These are phyloP conservation scores for Fistulinella prunicolor DNA, from an alignment of 768 basidiomycete genomes.

Conservation along the genomic window DNA sequence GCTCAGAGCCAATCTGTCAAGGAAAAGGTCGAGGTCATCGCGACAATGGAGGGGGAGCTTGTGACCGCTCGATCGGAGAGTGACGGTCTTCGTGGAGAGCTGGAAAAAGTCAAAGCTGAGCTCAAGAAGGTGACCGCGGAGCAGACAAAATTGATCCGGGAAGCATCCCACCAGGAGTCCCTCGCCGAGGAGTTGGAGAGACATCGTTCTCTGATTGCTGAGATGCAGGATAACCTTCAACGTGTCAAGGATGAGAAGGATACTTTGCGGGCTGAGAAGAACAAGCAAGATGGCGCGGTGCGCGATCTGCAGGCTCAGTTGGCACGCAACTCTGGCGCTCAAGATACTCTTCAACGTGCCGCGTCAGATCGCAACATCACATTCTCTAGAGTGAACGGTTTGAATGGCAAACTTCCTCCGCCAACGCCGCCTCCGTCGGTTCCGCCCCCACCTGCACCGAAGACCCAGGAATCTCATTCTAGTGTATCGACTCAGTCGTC, in stretches of 20 bases:
- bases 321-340: conserved; percentile 46
- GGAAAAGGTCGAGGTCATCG: conserved; percentile 49
- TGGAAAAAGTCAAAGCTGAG: conserved; percentile 53
- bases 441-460: conserved; percentile 79
- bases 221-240: conserved; percentile 75
- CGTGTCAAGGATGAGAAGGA: conserved; percentile 83
- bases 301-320: conserved; percentile 78
- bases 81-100: conserved; percentile 39
- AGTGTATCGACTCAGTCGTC: conserved; percentile 65
- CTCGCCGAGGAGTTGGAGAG: conserved; percentile 72
- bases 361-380: conserved; percentile 50
- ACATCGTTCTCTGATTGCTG: conserved; percentile 71
- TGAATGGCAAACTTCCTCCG: conserved; percentile 79
- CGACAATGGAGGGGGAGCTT: conserved; percentile 50
- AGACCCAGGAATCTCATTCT: conserved; percentile 45
- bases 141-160: conserved; percentile 62
- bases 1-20: conserved; percentile 47
- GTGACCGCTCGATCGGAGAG: conserved; percentile 38
- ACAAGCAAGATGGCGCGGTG: conserved; percentile 61
- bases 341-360: conserved; percentile 48
- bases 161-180: conserved; percentile 72
- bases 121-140: conserved; percentile 56
- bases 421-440: conserved; percentile 80
- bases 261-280: conserved; percentile 67
- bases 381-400: conserved; percentile 55